phyloP scores from a whole-genome alignment of 169 alveolate genomes.

The Eimeria mitis region DNA sequence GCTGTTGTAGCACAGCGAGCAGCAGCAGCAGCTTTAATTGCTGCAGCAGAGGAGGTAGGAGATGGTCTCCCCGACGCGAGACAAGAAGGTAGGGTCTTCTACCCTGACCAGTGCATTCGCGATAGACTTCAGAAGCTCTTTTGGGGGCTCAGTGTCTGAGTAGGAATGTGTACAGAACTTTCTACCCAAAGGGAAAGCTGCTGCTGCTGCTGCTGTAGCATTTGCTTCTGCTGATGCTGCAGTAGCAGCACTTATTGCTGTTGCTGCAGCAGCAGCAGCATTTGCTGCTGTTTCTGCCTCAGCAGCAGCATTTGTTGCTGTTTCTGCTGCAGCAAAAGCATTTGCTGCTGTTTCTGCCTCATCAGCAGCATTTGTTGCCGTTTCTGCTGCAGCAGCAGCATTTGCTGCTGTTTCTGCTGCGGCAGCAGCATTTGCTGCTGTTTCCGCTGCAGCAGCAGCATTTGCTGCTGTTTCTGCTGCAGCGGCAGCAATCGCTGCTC shows the following conservation, averaged over 20 bases:
- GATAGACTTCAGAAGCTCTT: slow-evolving; percentile 36
- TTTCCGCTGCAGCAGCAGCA: too few species aligned
- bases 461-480: neutral
- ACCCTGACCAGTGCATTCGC: slow-evolving; percentile 27
- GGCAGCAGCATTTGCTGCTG: too few species aligned
- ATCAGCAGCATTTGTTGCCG: too few species aligned
- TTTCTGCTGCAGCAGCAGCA: too few species aligned
- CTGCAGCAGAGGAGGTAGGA: slow-evolving; percentile 61
- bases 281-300: neutral
- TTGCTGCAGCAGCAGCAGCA: neutral
- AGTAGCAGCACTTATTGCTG: neutral
- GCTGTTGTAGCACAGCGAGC: slow-evolving; percentile 60
- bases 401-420: too few species aligned
- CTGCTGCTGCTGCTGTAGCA: slow-evolving; percentile 31
- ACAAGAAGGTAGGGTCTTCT: slow-evolving; percentile 39
- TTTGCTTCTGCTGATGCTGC: neutral
- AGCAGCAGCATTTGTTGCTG: neutral
- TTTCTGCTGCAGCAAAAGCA: too few species aligned
- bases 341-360: too few species aligned
- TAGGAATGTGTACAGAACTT: neutral
- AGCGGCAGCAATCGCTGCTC: neutral
- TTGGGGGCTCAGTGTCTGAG: slow-evolving; percentile 33
- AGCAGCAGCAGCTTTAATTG: slow-evolving; percentile 56
- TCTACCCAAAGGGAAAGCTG: slow-evolving; percentile 7
- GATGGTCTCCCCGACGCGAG: neutral